Evolutionary conservation across 139 green algal species (phyloP).

Genomic region (Marvania coccoides): DNA sequence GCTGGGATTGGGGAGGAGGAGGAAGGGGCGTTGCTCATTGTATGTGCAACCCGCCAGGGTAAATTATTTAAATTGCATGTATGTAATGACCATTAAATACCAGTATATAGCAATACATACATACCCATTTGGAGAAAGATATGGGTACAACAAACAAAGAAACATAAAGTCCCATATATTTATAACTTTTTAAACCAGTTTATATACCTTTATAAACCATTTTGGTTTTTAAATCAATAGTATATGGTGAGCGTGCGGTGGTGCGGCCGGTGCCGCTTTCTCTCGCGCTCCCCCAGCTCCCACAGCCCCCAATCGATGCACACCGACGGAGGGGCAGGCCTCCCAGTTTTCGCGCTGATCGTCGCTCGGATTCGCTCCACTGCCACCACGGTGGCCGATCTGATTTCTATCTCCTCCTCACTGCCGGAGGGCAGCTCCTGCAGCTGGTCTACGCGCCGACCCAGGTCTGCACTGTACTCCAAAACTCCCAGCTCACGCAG

Average conservation of each 20-base stretch:
- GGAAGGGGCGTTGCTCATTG: no score
- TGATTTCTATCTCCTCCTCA: slow-evolving; percentile 69
- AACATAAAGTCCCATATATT: no score
- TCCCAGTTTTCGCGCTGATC: slow-evolving; percentile 5
- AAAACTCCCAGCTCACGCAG: slow-evolving; percentile 60
- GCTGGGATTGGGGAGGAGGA: no score
- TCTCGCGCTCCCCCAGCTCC: slow-evolving; percentile 54
- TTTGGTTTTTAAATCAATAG: no score
- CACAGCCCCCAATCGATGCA: slow-evolving; percentile 82
- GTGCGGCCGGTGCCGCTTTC: slow-evolving; percentile 42
- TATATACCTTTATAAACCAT: no score
- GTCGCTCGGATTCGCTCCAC: slow-evolving; percentile 48
- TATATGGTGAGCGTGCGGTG: slow-evolving; percentile 69
- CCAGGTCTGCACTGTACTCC: slow-evolving; percentile 26
- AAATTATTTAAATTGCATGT: no score
- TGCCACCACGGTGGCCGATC: slow-evolving; percentile 52
- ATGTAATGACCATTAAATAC: no score
- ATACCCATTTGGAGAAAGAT: no score
- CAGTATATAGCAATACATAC: no score
- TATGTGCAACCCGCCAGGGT: no score
- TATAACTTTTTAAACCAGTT: no score
- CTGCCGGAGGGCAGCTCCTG: slow-evolving; percentile 38
- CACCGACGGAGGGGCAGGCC: slow-evolving; percentile 30
- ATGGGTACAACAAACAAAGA: no score
- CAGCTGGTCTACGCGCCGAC: slow-evolving; percentile 22